These are phyloP conservation scores for Exophiala xenobiotica DNA, from an alignment of 2,329 filamentous ascomycete genomes.

Conservation along the genomic window DNA sequence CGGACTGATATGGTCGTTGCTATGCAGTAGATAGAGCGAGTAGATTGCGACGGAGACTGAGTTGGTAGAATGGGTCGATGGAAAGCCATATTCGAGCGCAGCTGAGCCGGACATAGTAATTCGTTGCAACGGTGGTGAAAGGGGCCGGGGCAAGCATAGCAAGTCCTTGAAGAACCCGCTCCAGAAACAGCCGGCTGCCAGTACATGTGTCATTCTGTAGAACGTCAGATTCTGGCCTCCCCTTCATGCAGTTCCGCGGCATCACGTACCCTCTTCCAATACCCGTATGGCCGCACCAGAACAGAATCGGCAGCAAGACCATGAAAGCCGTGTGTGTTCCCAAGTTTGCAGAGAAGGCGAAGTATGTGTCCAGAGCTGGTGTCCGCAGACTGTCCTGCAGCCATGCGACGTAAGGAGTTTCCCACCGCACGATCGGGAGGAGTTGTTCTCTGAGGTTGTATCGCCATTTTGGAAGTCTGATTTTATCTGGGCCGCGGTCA, in stretches of 20 bases:
- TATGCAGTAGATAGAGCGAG: conserved; percentile 64
- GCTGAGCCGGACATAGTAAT: conserved; percentile 98
- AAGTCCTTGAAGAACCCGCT: conserved; percentile 95
- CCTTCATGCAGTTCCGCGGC: neutral
- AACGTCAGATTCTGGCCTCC: conserved; percentile 13
- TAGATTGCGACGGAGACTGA: conserved; percentile 92
- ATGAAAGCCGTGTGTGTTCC: conserved; percentile 99
- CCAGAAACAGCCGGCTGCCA: conserved; percentile 77
- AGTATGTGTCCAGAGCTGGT: conserved; percentile 88
- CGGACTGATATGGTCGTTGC: conserved; percentile 50
- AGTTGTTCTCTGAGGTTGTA: conserved; percentile 77
- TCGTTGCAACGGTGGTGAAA: conserved; percentile 86
- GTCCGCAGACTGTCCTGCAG: conserved; percentile 78
- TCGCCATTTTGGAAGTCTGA: conserved; percentile 81
- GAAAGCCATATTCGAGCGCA: conserved; percentile 94
- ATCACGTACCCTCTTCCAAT: conserved; percentile 78
- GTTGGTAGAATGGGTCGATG: conserved; percentile 95
- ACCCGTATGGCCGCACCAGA: conserved; percentile 89
- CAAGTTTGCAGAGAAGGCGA: conserved; percentile 92
- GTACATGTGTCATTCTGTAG: conserved; percentile 62
- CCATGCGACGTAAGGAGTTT: conserved; percentile 89
- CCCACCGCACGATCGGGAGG: conserved; percentile 86
- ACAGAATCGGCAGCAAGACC: conserved; percentile 88
- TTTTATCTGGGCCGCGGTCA: conserved; percentile 62
- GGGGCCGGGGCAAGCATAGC: conserved; percentile 83